A percentile compares a stretch with the other conserved stretches of the same genome.
These are phyloP conservation scores for Ogataea populi-albae DNA, from an alignment of 805 yeast genomes.

Conservation along the genomic window DNA sequence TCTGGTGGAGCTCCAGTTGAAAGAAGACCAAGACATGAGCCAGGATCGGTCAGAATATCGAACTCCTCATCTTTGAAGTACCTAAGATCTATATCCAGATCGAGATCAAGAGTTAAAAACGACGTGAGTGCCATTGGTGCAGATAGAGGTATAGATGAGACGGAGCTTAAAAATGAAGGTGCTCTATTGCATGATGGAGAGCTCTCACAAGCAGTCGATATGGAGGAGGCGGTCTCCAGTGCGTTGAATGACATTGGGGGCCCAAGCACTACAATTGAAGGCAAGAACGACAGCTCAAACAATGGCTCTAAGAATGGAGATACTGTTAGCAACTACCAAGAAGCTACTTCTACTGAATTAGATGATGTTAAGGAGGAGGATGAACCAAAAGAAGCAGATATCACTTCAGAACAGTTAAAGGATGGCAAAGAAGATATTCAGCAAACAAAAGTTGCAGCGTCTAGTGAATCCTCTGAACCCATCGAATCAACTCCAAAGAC, in stretches of 20 bases:
- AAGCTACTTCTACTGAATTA: slow-evolving; percentile 19
- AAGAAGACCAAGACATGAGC: slow-evolving; percentile 40
- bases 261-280: slow-evolving; percentile 21
- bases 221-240: slow-evolving; percentile 48
- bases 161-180: slow-evolving; percentile 53
- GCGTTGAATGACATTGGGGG: slow-evolving; percentile 38
- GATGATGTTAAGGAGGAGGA: slow-evolving; percentile 22
- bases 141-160: slow-evolving; percentile 26
- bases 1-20: slow-evolving; percentile 27
- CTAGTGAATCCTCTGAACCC: background rate
- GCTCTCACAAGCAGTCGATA: slow-evolving; percentile 43
- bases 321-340: slow-evolving; percentile 19
- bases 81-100: slow-evolving; percentile 63
- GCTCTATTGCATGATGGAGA: slow-evolving; percentile 52
- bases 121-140: slow-evolving; percentile 33
- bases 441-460: background rate
- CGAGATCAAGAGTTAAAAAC: slow-evolving; percentile 50
- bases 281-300: slow-evolving; percentile 13
- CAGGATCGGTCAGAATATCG: slow-evolving; percentile 27
- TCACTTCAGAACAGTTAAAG: slow-evolving; percentile 5
- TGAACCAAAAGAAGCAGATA: slow-evolving; percentile 14
- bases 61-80: slow-evolving; percentile 47
- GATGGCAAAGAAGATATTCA: background rate
- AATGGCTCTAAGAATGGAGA: slow-evolving; percentile 13
- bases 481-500: background rate